Base-by-base conservation (phyloP, 2,329 filamentous ascomycete genomes). In the Ceratocystis harringtonii region DNA sequence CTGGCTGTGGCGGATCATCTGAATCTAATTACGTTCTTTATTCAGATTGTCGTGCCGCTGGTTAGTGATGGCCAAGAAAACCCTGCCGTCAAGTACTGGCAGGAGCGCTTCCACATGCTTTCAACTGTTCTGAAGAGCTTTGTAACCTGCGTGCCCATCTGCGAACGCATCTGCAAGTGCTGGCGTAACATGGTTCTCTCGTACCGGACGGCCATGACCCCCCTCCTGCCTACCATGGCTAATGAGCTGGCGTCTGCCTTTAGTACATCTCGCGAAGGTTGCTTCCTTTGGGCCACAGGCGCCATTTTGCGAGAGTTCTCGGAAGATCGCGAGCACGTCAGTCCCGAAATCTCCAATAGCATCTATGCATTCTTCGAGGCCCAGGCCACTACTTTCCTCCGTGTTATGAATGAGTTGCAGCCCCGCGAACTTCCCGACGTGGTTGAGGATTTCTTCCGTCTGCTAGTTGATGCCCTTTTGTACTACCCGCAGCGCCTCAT, bases 181-280 rank as follows among this genome's bases (percentile, higher is more conserved):
- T 99, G 92, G 91, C 85, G 95, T 69, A 89, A 92, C 74, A 96
- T 97, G 89, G 84, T 99, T 48, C 90, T 97, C 67, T 96, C 92
- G 0, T 97, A 97, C 75, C 85, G 94, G 69, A 94, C 88, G 1
- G 88, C 88, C 62, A 95, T 95, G 79, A 84, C 88, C 15, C 91
- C 92, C 28, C 78, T 99, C 58, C 81, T 99, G 57, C 88, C 89
- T 0, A 82, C 85, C 22, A 85, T 99, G 76, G 95, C 94, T 19
- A 89, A 92, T 70, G 95, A 92, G 75, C 82, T 99, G 66, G 90
- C 90, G 0, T 82, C 81, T 69, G 92, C 92, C 3, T 99, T 99
- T 73, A 82, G 88, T 65, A 81, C 83, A 19, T 96, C 92, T 10
- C 84, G 86, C 68, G 92, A 99, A 75, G 94, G 94, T 12, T 96